These are phyloP conservation scores for Candida patagonica DNA, from an alignment of 805 yeast genomes.

Conservation along the genomic window DNA sequence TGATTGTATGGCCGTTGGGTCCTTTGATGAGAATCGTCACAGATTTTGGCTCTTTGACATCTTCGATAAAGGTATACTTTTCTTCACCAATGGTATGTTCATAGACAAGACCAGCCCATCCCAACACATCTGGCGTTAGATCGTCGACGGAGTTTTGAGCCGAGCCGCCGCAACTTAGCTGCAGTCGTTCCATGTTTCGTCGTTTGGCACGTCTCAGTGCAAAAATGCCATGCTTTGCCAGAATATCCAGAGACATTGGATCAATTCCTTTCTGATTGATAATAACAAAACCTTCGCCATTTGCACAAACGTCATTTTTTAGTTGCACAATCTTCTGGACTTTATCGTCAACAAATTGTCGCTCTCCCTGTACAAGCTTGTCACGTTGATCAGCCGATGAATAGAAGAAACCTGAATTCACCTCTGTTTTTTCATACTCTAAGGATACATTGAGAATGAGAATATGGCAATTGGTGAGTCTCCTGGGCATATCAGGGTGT, in stretches of 20 bases:
- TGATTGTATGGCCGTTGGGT: constrained; percentile 78
- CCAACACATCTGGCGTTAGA: constrained; percentile 66
- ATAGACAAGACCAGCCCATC: constrained; percentile 82
- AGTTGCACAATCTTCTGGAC: constrained; percentile 83
- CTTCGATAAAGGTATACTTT: constrained; percentile 92
- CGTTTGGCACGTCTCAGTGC: constrained; percentile 97
- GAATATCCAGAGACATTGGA: constrained; percentile 91
- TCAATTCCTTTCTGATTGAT: constrained; percentile 98
- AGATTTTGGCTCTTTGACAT: constrained; percentile 74
- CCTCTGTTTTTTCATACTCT: constrained; percentile 97
- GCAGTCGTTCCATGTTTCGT: constrained; percentile 98
- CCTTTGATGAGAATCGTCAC: constrained; percentile 91
- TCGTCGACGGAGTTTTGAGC: constrained; percentile 98
- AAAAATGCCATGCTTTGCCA: constrained; percentile 85
- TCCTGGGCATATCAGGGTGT: constrained; percentile 97
- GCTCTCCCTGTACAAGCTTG: constrained; percentile 83
- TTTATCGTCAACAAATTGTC: constrained; percentile 91
- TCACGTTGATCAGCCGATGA: constrained; percentile 95
- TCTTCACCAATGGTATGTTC: constrained; percentile 96
- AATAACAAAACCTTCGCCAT: constrained; percentile 78
- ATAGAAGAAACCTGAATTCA: constrained; percentile 90
- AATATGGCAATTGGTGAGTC: constrained; percentile 72
- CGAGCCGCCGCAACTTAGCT: constrained; percentile 91
- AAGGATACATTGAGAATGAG: constrained; percentile 86
- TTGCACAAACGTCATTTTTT: constrained; percentile 83